A percentile compares a stretch with the other conserved stretches of the same genome.
phyloP scores from a whole-genome alignment of 768 basidiomycete species.

The Leucocoprinus leucothites region DNA sequence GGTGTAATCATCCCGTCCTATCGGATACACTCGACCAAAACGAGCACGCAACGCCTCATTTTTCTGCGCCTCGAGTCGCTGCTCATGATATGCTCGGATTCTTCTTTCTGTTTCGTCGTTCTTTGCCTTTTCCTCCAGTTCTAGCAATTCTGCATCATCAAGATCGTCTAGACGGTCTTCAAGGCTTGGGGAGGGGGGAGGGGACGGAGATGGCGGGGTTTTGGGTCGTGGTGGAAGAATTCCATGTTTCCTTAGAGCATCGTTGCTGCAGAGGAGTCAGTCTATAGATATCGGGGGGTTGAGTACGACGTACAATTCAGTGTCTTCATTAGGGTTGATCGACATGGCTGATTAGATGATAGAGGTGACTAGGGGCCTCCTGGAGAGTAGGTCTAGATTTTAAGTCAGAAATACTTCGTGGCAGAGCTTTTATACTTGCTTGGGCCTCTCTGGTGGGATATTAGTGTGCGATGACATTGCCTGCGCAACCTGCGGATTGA shows the following conservation, averaged over 20 bases:
- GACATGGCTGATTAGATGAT: constrained; percentile 41
- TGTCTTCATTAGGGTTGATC: constrained; percentile 86
- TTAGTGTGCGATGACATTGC: constrained; percentile 1
- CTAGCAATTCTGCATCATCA: constrained; percentile 58
- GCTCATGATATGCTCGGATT: constrained; percentile 62
- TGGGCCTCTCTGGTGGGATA: neutral
- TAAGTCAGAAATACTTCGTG: neutral
- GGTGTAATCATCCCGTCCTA: constrained; percentile 91
- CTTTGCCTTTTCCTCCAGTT: constrained; percentile 66
- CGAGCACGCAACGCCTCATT: constrained; percentile 55
- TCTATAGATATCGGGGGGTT: neutral
- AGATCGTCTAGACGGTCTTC: constrained; percentile 65
- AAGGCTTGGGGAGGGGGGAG: constrained; percentile 73
- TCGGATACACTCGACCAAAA: constrained; percentile 86
- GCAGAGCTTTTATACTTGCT: neutral
- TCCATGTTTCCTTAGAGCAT: constrained; percentile 88
- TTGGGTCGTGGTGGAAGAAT: constrained; percentile 77
- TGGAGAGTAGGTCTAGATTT: neutral
- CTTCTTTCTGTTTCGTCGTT: constrained; percentile 78
- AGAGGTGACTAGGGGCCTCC: neutral
- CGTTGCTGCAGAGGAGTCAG: constrained; percentile 60
- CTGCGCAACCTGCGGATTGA: constrained; percentile 13
- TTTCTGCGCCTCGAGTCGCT: constrained; percentile 62
- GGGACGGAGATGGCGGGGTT: constrained; percentile 69
- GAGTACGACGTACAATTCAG: constrained; percentile 76